phyloP scores from a whole-genome alignment of 2,329 filamentous ascomycete genomes.

The Fusarium sp. region DNA sequence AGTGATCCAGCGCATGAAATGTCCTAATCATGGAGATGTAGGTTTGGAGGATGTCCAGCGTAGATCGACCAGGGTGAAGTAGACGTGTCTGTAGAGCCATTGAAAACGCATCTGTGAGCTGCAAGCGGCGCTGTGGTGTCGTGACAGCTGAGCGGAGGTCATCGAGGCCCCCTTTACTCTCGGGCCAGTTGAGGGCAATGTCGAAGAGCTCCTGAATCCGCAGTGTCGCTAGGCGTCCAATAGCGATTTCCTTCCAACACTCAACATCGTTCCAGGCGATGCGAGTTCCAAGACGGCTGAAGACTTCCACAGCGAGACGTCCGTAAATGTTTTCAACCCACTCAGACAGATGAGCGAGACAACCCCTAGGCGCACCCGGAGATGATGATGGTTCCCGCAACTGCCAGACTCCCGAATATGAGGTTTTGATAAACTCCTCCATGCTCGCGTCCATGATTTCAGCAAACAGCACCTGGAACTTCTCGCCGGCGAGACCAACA shows the following conservation, averaged over 20 bases:
- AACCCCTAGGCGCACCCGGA: slow-evolving; percentile 56
- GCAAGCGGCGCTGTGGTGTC: slow-evolving; percentile 70
- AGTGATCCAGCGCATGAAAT: slow-evolving; percentile 77
- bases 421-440: slow-evolving; percentile 66
- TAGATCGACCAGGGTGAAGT: slow-evolving; percentile 77
- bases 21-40: slow-evolving; percentile 82
- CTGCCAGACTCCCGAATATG: slow-evolving; percentile 70
- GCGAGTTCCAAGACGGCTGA: slow-evolving; percentile 56
- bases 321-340: slow-evolving; percentile 75
- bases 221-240: slow-evolving; percentile 71
- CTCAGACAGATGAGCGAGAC: slow-evolving; percentile 65
- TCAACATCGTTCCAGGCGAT: slow-evolving; percentile 65
- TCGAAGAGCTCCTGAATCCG: slow-evolving; percentile 78
- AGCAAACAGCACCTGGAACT: slow-evolving; percentile 74
- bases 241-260: slow-evolving; percentile 74
- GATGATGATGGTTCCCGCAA: slow-evolving; percentile 29
- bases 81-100: slow-evolving; percentile 69
- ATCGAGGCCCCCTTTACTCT: slow-evolving; percentile 73
- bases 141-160: slow-evolving; percentile 76
- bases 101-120: slow-evolving; percentile 74
- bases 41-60: slow-evolving; percentile 75
- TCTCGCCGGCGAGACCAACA: slow-evolving; percentile 73
- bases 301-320: slow-evolving; percentile 68
- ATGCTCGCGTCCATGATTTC: slow-evolving; percentile 73
- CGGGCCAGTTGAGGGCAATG: slow-evolving; percentile 78